Evolutionary conservation across 257 asterid species (phyloP).

Genomic region (Solanum pinnatisectum): DNA sequence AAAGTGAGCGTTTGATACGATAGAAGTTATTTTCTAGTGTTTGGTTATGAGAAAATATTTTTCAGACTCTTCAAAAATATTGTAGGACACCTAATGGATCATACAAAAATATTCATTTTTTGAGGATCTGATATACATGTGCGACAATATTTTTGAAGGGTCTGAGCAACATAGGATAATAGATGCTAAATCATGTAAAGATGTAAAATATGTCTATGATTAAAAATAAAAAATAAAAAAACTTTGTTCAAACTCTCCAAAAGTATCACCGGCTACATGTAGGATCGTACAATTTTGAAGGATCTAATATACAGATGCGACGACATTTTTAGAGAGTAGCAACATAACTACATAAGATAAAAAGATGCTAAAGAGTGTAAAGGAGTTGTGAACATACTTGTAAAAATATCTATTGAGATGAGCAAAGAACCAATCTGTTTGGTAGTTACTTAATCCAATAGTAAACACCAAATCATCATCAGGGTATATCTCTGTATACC

Average conservation of each 20-base stretch:
- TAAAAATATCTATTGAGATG: conserved; percentile 57
- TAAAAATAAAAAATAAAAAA: too few relatives aligned
- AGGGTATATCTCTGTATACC: conserved; percentile 71
- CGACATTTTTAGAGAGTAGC: background rate
- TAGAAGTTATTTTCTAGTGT: background rate
- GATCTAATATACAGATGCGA: background rate
- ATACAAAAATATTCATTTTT: background rate
- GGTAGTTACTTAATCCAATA: conserved; percentile 33
- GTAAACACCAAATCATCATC: conserved; percentile 49
- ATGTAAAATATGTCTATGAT: background rate
- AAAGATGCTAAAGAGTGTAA: background rate
- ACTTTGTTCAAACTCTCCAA: background rate
- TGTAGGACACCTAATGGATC: accelerated
- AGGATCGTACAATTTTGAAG: background rate
- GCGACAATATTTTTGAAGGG: accelerated
- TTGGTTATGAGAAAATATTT: background rate
- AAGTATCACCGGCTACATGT: background rate
- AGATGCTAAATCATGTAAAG: background rate
- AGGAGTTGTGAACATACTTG: background rate
- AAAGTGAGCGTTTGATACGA: background rate
- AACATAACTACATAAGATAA: background rate
- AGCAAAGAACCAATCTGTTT: conserved; percentile 77
- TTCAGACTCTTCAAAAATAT: background rate
- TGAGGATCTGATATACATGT: background rate
- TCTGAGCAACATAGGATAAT: background rate